Conservation (phyloP, 306 rosid species). For the Quercus alba region DNA sequence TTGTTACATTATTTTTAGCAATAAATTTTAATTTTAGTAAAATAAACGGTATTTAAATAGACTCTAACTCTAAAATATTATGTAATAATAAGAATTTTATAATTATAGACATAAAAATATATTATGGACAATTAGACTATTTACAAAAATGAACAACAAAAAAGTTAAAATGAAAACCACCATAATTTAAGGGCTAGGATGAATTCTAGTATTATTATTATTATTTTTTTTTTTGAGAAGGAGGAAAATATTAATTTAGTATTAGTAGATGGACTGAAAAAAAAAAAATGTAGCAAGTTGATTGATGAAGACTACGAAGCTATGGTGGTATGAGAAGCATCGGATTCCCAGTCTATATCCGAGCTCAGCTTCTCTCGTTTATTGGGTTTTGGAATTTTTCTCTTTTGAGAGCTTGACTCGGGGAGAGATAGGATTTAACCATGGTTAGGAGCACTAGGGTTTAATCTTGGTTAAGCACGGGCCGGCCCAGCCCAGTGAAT, state of each 20-base stretch:
- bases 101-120: no score
- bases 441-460: slow-evolving; percentile 16
- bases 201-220: no score
- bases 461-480: slow-evolving; percentile 27
- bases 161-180: no score
- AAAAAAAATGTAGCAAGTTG: neutral
- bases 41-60: rapidly evolving
- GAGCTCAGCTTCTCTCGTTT: slow-evolving; percentile 3
- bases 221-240: no score
- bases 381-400: slow-evolving; percentile 30
- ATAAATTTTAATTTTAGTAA: no score
- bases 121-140: no score
- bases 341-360: slow-evolving; percentile 6
- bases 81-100: no score
- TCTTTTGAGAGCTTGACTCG: slow-evolving; percentile 18
- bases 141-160: no score
- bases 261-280: neutral
- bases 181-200: no score
- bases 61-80: no score
- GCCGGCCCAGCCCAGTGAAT: neutral
- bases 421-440: slow-evolving; percentile 45
- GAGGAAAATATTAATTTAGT: no score
- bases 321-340: slow-evolving; percentile 10
- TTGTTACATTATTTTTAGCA: rapidly evolving
- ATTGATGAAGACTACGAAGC: neutral